A percentile compares a stretch with the other conserved stretches of the same genome.
Evolutionary conservation across 208 protist species (phyloP).

Genomic region (Trichomonas gallinae): DNA sequence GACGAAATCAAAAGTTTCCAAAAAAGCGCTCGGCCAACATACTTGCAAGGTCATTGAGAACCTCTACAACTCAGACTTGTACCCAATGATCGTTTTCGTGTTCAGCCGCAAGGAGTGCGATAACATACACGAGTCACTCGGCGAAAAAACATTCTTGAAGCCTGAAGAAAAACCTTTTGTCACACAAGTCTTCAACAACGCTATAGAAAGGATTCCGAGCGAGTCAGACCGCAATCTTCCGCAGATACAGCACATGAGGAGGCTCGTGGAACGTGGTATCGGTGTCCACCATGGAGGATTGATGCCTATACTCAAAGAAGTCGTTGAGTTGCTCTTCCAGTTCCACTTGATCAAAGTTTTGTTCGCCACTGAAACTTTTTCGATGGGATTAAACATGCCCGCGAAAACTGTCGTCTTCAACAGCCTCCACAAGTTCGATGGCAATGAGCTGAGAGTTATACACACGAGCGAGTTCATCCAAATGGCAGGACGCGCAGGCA

Average conservation of each 20-base stretch:
- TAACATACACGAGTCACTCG: slow-evolving; percentile 15
- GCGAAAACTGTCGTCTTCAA: slow-evolving; percentile 93
- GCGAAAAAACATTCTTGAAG: neutral
- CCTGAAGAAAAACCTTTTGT: neutral
- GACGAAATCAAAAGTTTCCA: neutral
- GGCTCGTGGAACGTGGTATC: slow-evolving; percentile 76
- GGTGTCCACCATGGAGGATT: slow-evolving; percentile 98
- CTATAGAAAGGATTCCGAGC: neutral
- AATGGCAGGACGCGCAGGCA: slow-evolving; percentile 24
- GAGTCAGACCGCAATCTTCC: neutral
- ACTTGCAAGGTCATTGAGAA: neutral
- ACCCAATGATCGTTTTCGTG: slow-evolving; percentile 85
- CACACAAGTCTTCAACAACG: neutral
- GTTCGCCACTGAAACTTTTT: slow-evolving; percentile 99
- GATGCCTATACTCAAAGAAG: slow-evolving; percentile 95
- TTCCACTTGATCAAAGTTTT: slow-evolving; percentile 71
- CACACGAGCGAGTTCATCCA: slow-evolving; percentile 40
- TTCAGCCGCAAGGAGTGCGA: slow-evolving; percentile 95
- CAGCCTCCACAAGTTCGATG: slow-evolving; percentile 93
- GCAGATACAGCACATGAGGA: neutral
- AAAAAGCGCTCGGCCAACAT: neutral
- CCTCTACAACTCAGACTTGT: slow-evolving; percentile 17
- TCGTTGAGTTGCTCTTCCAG: slow-evolving; percentile 96
- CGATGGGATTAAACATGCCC: slow-evolving; percentile 99
- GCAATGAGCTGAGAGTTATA: slow-evolving; percentile 73